Conservation (phyloP, 2,329 filamentous ascomycete species). For the Curvularia verruculosa region DNA sequence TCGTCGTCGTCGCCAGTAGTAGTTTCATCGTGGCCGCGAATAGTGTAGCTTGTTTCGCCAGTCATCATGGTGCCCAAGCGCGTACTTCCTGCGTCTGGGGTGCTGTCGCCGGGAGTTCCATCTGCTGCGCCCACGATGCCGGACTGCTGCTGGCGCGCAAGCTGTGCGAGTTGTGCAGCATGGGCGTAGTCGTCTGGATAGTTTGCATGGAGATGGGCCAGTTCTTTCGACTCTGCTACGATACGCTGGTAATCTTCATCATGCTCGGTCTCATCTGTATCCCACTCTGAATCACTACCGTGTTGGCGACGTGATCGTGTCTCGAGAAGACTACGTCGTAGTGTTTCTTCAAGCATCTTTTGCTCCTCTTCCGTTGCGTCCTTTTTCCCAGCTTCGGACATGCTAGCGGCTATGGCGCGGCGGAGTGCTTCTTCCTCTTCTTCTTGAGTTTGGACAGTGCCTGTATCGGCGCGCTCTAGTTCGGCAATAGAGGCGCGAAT, state of each 20-base stretch:
- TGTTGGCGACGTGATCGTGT: conserved; percentile 32
- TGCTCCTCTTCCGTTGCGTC: conserved; percentile 46
- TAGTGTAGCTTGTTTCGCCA: neutral
- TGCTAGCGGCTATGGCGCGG: conserved; percentile 58
- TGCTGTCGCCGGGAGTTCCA: conserved; percentile 9
- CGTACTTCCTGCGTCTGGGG: neutral
- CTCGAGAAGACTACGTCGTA: conserved; percentile 55
- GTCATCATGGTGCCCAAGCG: neutral
- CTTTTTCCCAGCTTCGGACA: conserved; percentile 51
- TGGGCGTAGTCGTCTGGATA: conserved; percentile 26
- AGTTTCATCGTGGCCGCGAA: neutral
- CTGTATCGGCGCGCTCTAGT: conserved; percentile 50
- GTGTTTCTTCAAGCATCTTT: conserved; percentile 52
- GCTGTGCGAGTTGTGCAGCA: conserved; percentile 2
- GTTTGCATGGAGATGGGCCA: conserved; percentile 34
- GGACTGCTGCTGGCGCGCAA: conserved; percentile 13
- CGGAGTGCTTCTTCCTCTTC: conserved; percentile 56
- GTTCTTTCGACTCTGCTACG: conserved; percentile 44
- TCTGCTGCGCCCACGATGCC: conserved; percentile 16
- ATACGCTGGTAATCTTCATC: conserved; percentile 47
- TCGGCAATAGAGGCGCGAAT: conserved; percentile 74
- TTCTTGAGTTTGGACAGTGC: conserved; percentile 37
- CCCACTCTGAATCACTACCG: conserved; percentile 38
- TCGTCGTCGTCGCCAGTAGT: conserved; percentile 21
- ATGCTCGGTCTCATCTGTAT: conserved; percentile 38